Conservation (phyloP, 169 alveolate species). For the Miamiensis avidus region DNA sequence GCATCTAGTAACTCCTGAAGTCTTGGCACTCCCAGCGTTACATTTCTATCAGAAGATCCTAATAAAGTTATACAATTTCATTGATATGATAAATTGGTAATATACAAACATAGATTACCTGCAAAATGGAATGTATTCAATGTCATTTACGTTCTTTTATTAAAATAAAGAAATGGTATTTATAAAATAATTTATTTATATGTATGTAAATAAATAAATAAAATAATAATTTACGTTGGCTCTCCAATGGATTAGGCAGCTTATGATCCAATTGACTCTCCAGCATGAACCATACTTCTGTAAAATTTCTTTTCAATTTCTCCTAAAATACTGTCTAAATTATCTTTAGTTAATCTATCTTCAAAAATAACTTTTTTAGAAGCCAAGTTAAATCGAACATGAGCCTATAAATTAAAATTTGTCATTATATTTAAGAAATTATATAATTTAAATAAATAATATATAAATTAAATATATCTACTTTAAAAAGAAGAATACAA, state of each 20-base stretch:
- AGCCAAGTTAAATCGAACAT: slow-evolving; percentile 91
- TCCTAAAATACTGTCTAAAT: slow-evolving; percentile 97
- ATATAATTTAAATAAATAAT: slow-evolving; percentile 88
- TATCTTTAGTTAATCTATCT: slow-evolving; percentile 92
- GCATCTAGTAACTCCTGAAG: slow-evolving; percentile 98
- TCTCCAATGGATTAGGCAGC: slow-evolving; percentile 99
- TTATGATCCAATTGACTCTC: slow-evolving; percentile 99
- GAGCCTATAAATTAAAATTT: slow-evolving; percentile 78
- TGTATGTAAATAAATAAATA: too few relatives aligned
- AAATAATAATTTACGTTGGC: slow-evolving; percentile 90
- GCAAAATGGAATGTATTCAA: slow-evolving; percentile 99
- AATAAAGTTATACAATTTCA: too few relatives aligned
- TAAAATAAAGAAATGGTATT: too few relatives aligned
- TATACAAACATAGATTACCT: too few relatives aligned
- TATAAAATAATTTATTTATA: too few relatives aligned
- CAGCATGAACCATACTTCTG: slow-evolving; percentile 97
- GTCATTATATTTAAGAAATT: slow-evolving; percentile 91
- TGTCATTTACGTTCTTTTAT: slow-evolving; percentile 97
- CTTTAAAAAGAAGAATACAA: slow-evolving; percentile 6
- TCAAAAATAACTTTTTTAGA: slow-evolving; percentile 93
- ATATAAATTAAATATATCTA: slow-evolving; percentile 71
- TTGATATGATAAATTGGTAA: too few relatives aligned
- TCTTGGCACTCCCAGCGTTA: slow-evolving; percentile 99
- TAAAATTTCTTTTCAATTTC: slow-evolving; percentile 96
- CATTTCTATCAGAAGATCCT: slow-evolving; percentile 99